phyloP scores from a whole-genome alignment of 139 green algal genomes.

The Auxenochlorella pyrenoidosa region DNA sequence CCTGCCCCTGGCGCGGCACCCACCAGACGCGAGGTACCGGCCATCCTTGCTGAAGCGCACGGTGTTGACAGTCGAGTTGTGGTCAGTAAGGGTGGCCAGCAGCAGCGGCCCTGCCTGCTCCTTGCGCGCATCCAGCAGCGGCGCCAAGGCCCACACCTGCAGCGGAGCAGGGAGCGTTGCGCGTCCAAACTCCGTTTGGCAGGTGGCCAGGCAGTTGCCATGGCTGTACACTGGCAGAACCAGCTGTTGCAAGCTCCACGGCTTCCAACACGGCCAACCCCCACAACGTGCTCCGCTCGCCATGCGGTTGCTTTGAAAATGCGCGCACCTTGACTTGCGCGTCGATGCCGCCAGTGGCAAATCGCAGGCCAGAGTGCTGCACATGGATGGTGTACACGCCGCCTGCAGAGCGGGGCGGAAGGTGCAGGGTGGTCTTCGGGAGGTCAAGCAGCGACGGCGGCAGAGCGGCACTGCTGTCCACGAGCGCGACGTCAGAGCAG shows the following conservation, averaged over 20 bases:
- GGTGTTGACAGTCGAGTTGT: constrained; percentile 80
- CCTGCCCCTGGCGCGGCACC: not conserved
- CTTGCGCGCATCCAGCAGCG: constrained; percentile 61
- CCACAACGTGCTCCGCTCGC: too few relatives aligned
- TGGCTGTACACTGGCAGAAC: too few relatives aligned
- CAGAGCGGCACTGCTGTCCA: too few relatives aligned
- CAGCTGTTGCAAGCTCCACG: too few relatives aligned
- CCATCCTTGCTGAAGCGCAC: constrained; percentile 84
- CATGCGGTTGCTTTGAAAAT: not conserved
- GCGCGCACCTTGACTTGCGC: constrained; percentile 58
- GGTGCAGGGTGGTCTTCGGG: too few relatives aligned
- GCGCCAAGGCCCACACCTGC: constrained; percentile 36
- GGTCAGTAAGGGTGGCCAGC: constrained; percentile 84
- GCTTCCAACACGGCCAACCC: too few relatives aligned
- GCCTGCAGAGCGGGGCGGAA: constrained; percentile 10
- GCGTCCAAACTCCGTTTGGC: not conserved
- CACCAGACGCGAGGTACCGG: constrained; percentile 45
- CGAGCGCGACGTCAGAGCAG: too few relatives aligned
- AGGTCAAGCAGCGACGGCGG: too few relatives aligned
- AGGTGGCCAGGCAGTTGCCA: not conserved
- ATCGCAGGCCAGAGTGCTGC: constrained; percentile 61
- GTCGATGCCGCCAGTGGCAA: constrained; percentile 81
- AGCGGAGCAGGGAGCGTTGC: constrained; percentile 43
- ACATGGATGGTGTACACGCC: constrained; percentile 80
- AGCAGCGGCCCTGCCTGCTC: constrained; percentile 68